Base-by-base conservation (phyloP, 768 basidiomycete genomes). In the Amanita molliuscula region DNA sequence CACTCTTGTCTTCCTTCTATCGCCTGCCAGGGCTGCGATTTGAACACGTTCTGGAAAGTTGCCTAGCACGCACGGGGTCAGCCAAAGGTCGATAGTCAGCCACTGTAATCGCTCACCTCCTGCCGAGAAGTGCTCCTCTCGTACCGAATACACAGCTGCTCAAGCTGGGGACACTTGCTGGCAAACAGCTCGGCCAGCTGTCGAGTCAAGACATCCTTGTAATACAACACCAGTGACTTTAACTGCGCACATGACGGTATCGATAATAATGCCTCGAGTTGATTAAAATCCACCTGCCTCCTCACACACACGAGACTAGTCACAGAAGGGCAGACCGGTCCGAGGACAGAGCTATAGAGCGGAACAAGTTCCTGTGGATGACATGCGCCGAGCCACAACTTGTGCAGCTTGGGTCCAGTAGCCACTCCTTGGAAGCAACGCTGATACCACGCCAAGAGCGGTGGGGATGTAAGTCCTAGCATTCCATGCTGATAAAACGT, bases 301-400 rank as follows among this genome's bases (percentile, higher is more conserved):
- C 46, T 28, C 34, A 47, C 46, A 8, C 46, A 47, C 23, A 36
- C 20, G 13, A 47, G 35, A 10, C 35, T 37, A 9, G 46, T 36
- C 11, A 47, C 34, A 21, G 46, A 26, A 9, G 46, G 34, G 16
- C 25, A 47, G 15, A 47, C 46, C 15, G 46, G 34, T 26, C 46
- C 46, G 23, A 47, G 34, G 13, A 47, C n/a, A 1, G 46, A 47
- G 23, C 35, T n/a, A 10, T 47, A 47, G 9, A 47, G 35, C 25
- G 46, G 34, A 6, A 47, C 23, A 6, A 47, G 33, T 25, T 47
- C 46, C 5, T 47, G 33, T 10, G 46, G 35, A 47, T 47, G 46
- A 26, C 46, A 47, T 10, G 46, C 36, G 15, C 46, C 46, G 20
- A 47, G 46, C 46, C 46, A 47, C 35, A 47, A 26, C 15, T 47